These are phyloP conservation scores for Geotrichum australiense DNA, from an alignment of 1,139 yeast species.

Conservation along the genomic window DNA sequence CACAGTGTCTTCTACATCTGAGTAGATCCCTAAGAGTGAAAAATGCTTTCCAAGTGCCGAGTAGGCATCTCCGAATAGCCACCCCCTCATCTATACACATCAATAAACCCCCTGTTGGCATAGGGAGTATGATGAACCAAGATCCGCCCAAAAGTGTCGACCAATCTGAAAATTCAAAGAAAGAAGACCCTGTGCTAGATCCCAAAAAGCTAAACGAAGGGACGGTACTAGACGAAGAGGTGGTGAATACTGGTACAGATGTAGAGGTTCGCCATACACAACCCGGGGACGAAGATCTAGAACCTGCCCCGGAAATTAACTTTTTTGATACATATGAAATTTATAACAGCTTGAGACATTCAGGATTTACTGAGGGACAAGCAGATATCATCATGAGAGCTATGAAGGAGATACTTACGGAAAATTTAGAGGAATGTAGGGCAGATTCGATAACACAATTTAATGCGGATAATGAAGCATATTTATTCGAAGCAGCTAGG, in stretches of 20 bases:
- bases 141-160: too few species aligned
- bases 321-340: slow-evolving; percentile 38
- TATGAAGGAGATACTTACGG: slow-evolving; percentile 33
- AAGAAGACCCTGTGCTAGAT: too few species aligned
- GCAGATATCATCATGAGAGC: slow-evolving; percentile 37
- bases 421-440: slow-evolving; percentile 49
- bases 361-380: slow-evolving; percentile 38
- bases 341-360: slow-evolving; percentile 32
- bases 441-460: slow-evolving; percentile 55
- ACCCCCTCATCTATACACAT: too few species aligned
- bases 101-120: too few species aligned
- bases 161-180: too few species aligned
- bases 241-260: not conserved
- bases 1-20: too few species aligned
- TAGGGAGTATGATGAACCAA: too few species aligned
- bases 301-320: slow-evolving; percentile 20
- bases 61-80: too few species aligned
- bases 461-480: slow-evolving; percentile 79
- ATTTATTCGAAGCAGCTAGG: slow-evolving; percentile 87
- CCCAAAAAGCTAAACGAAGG: not conserved
- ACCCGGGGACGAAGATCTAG: slow-evolving; percentile 5
- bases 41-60: too few species aligned
- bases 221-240: not conserved
- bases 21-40: too few species aligned
- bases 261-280: slow-evolving; percentile 9